Evolutionary conservation across 192 early-diverging fungal species (phyloP).

Genomic region (Chytriomyces confervae): DNA sequence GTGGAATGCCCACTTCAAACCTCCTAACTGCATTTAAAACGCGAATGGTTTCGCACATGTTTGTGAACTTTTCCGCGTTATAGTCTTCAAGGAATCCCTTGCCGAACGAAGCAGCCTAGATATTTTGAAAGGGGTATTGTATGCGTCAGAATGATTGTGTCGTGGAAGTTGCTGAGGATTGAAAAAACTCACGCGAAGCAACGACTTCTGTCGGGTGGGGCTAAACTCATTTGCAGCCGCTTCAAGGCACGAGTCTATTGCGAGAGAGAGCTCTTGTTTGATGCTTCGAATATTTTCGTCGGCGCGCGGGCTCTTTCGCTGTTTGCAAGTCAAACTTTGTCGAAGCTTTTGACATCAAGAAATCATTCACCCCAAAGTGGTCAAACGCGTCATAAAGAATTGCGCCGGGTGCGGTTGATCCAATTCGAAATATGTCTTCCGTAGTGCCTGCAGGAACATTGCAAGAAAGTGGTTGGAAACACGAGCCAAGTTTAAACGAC

Average conservation of each 20-base stretch:
- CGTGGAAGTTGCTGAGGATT: background rate
- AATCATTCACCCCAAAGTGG: conserved; percentile 57
- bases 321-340: background rate
- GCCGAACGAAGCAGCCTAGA: conserved; percentile 89
- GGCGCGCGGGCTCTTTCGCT: conserved; percentile 78
- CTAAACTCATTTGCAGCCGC: conserved; percentile 90
- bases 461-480: conserved; percentile 17
- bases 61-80: conserved; percentile 83
- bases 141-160: background rate
- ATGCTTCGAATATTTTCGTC: conserved; percentile 96
- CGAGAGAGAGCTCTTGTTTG: conserved; percentile 74
- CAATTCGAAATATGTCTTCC: conserved; percentile 90
- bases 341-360: conserved; percentile 29
- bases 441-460: conserved; percentile 56
- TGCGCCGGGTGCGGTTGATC: conserved; percentile 91
- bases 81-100: conserved; percentile 90
- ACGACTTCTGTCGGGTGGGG: conserved; percentile 75
- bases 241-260: conserved; percentile 90
- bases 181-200: conserved; percentile 65
- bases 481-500: background rate
- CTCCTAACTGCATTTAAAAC: conserved; percentile 89
- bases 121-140: background rate
- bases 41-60: conserved; percentile 83
- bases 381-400: conserved; percentile 76
- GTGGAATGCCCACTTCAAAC: conserved; percentile 86